phyloP scores from a whole-genome alignment of 2,329 filamentous ascomycete species.

The Aspergillus sp. region DNA sequence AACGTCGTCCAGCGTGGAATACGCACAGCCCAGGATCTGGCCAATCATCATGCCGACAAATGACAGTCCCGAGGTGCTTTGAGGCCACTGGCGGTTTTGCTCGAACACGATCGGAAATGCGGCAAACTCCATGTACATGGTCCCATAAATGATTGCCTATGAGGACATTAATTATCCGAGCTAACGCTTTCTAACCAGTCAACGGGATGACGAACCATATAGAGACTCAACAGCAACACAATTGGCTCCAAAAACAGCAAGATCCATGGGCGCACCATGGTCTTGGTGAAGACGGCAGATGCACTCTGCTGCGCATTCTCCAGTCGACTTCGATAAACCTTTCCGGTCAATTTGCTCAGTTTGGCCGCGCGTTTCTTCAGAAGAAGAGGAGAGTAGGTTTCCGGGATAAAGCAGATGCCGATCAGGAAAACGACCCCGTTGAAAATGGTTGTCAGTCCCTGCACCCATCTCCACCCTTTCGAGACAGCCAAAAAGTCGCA shows the following conservation, averaged over 20 bases:
- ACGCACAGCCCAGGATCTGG: not conserved
- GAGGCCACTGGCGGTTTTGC: not conserved
- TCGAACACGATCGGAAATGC: not conserved
- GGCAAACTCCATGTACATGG: not conserved
- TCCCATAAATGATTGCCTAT: not conserved
- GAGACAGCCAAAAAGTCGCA: slow-evolving; percentile 30
- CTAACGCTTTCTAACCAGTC: too few species aligned
- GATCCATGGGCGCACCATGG: not conserved
- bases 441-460: not conserved
- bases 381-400: slow-evolving; percentile 46
- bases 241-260: not conserved
- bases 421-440: not conserved
- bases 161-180: not conserved
- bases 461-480: not conserved
- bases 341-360: not conserved
- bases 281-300: not conserved
- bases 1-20: not conserved
- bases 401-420: slow-evolving; percentile 10
- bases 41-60: not conserved
- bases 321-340: not conserved
- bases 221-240: not conserved
- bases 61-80: not conserved
- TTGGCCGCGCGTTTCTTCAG: slow-evolving; percentile 28
- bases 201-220: not conserved
- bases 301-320: not conserved